A percentile compares a stretch with the other conserved stretches of the same genome.
Conservation (phyloP, 2,329 filamentous ascomycete genomes). For the Xylariales sp. region DNA sequence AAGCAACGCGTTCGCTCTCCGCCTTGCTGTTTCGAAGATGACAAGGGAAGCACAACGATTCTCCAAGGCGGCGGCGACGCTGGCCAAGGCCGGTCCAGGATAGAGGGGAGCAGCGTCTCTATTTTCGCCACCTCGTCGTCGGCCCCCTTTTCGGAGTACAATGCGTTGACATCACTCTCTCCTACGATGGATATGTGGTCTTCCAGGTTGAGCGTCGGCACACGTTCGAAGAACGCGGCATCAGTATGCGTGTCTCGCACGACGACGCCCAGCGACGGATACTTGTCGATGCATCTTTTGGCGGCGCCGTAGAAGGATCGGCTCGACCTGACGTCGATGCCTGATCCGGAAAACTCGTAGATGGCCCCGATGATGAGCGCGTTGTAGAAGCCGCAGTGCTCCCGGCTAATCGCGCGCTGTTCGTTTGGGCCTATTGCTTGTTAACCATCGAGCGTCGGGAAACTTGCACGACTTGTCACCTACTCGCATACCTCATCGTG, state of each 20-base stretch:
- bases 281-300: slow-evolving; percentile 1
- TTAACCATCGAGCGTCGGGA: neutral
- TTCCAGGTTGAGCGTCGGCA: neutral
- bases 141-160: neutral
- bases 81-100: neutral
- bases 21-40: neutral
- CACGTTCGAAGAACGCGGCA: slow-evolving; percentile 4
- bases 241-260: slow-evolving; percentile 4
- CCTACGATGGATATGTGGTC: slow-evolving; percentile 3
- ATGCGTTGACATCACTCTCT: neutral
- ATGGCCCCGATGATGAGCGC: slow-evolving; percentile 3
- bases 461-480: neutral
- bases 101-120: slow-evolving; percentile 3
- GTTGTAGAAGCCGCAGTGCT: slow-evolving; percentile 2
- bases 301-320: neutral
- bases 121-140: neutral
- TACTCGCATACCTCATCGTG: slow-evolving; percentile 4
- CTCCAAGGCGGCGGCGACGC: slow-evolving; percentile 3
- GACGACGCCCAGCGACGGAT: slow-evolving; percentile 3
- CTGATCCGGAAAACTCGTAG: neutral
- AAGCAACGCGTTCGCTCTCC: slow-evolving; percentile 2
- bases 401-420: slow-evolving; percentile 2
- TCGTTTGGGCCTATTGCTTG: slow-evolving; percentile 2
- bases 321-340: neutral
- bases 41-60: neutral